Evolutionary conservation across 2,329 filamentous ascomycete species (phyloP), one percentile per base, ranked within the genome.

Genomic region (Colletotrichum tropicicola): DNA sequence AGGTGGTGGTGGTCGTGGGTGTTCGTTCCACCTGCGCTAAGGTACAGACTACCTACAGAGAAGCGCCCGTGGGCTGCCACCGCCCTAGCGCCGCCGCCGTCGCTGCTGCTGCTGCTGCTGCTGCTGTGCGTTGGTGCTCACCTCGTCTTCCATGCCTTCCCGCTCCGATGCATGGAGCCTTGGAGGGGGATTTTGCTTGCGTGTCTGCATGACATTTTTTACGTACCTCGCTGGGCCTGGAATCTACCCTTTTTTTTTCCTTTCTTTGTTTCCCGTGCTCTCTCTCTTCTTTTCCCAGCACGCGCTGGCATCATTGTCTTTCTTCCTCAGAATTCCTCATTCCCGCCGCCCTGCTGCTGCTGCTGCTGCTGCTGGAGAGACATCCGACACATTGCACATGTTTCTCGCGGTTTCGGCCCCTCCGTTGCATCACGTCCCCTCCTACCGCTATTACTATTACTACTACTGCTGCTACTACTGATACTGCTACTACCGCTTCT

Each of bases 121-220:
- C n/a, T n/a, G n/a, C n/a, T n/a, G n/a, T n/a, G n/a, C n/a, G n/a
- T n/a, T 44, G 39, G 43, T 12, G 6, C 28, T 30, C 28, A 30
- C 6, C 28, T 28, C 54, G 43, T 41, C 30, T 28, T 57, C n/a
- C 32, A 35, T 13, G n/a, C 32, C 52, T 61, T 57, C 32, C 52
- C 52, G 59, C 52, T 39, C 43, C 52, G 19, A 45, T 58, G 52
- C 47, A 45, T 59, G 56, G 47, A 57, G 53, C 43, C 39, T 19
- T 10, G 25, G n/a, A n/a, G n/a, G n/a, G n/a, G n/a, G 28, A 27
- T 51, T 27, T 15, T 32, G 51, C 13, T 41, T 43, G 48, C 51
- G 23, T 54, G 35, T 13, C 19, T 27, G 19, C 21, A 27, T 25
- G 43, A 45, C 37, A 45, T 25, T 23, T 45, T 45, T 45, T 45